Conservation (phyloP, 371 early-diverging fungal species). For the Mortierella sp. region DNA sequence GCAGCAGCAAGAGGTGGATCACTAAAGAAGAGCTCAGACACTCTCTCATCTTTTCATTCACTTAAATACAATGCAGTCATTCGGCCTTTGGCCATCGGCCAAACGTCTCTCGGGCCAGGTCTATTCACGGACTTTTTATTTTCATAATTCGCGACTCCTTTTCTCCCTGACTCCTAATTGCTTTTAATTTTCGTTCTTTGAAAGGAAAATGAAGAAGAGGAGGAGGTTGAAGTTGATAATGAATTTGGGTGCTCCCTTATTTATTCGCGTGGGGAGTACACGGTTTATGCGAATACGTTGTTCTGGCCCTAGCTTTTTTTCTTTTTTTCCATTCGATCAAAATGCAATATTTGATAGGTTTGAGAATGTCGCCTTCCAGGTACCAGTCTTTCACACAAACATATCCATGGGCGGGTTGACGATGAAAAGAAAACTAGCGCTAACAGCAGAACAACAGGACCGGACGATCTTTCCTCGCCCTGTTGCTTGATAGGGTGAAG, state of each 20-base stretch:
- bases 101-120: not conserved
- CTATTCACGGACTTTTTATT: not conserved
- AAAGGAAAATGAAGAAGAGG: too few species aligned
- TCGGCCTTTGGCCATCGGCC: not conserved
- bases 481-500: not conserved
- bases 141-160: not conserved
- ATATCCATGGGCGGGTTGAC: too few species aligned
- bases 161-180: not conserved
- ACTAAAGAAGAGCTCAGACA: not conserved
- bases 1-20: not conserved
- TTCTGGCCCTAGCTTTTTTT: constrained; percentile 1
- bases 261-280: not conserved
- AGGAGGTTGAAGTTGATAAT: not conserved
- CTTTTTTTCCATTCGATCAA: not conserved
- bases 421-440: not conserved
- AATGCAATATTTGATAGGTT: not conserved
- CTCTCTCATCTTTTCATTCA: not conserved
- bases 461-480: not conserved
- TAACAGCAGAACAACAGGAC: not conserved
- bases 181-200: not conserved
- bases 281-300: not conserved
- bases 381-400: not conserved
- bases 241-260: not conserved
- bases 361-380: not conserved
- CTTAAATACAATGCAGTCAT: not conserved